These are phyloP conservation scores for Asterella californica DNA, from an alignment of 225 moss, liverwort and hornwort species.

Conservation along the genomic window DNA sequence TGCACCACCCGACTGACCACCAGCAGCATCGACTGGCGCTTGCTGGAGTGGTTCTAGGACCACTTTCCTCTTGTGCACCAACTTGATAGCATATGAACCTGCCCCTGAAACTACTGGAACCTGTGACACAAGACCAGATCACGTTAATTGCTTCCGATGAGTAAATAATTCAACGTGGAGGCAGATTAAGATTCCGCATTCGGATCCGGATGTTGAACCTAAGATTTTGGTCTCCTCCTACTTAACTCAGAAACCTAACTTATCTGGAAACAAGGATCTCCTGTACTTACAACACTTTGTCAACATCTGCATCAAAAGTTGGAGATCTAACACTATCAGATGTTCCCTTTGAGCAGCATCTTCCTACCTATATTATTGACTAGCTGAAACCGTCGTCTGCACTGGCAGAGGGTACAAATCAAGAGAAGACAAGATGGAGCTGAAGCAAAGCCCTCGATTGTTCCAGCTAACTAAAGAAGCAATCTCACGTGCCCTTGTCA, in stretches of 20 bases:
- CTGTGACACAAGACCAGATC: slow-evolving; percentile 32
- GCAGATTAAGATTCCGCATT: too few species aligned
- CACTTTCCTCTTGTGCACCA: slow-evolving; percentile 67
- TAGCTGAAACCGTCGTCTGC: too few species aligned
- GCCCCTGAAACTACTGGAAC: slow-evolving; percentile 62
- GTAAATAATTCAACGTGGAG: background rate
- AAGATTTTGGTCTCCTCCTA: background rate
- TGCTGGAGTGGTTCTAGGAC: slow-evolving; percentile 69
- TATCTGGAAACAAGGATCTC: too few species aligned
- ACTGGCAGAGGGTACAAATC: too few species aligned
- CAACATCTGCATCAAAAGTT: too few species aligned
- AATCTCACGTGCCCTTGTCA: too few species aligned
- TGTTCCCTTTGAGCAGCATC: background rate
- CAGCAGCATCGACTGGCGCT: slow-evolving; percentile 70
- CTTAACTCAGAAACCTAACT: background rate
- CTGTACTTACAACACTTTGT: too few species aligned
- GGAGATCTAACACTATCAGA: too few species aligned
- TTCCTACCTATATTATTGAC: background rate
- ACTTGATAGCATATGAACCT: slow-evolving; percentile 67
- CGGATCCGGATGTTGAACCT: background rate
- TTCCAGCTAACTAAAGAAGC: too few species aligned
- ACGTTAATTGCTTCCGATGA: background rate
- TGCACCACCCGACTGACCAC: slow-evolving; percentile 54
- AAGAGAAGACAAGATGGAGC: too few species aligned
- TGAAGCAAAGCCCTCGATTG: too few species aligned